Evolutionary conservation across 83 land plant genomes (phyloP).

Genomic region (Diphasiastrum complanatum): DNA sequence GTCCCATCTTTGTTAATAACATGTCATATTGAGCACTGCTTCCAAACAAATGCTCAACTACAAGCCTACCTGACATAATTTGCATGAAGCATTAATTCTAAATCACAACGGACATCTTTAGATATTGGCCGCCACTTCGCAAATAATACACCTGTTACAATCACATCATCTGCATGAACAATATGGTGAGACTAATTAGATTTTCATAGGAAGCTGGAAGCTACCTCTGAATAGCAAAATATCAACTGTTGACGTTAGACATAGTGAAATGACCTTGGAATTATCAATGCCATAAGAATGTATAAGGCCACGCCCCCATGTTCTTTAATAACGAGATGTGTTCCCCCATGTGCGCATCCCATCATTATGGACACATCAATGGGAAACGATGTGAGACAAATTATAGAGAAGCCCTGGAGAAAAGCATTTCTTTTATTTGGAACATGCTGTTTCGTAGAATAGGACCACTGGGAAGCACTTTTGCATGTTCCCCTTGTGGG

Average conservation of each 20-base stretch:
- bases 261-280: too few species aligned
- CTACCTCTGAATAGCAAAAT: not conserved
- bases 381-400: too few species aligned
- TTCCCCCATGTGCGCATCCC: too few species aligned
- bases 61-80: conserved; percentile 67
- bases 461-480: too few species aligned
- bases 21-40: not conserved
- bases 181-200: not conserved
- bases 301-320: too few species aligned
- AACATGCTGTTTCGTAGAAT: too few species aligned
- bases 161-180: conserved; percentile 64
- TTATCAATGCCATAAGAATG: too few species aligned
- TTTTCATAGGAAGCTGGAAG: not conserved
- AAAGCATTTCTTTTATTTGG: too few species aligned
- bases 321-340: too few species aligned
- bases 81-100: conserved; percentile 75
- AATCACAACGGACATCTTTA: conserved; percentile 87
- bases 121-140: conserved; percentile 76
- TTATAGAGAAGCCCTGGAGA: too few species aligned
- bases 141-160: conserved; percentile 72
- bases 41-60: not conserved
- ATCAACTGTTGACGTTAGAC: not conserved
- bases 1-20: not conserved
- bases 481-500: too few species aligned
- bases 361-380: too few species aligned